Evolutionary conservation across 108 stramenopile species (phyloP), one percentile per base, ranked within the genome.

Genomic region (Seminavis robusta): DNA sequence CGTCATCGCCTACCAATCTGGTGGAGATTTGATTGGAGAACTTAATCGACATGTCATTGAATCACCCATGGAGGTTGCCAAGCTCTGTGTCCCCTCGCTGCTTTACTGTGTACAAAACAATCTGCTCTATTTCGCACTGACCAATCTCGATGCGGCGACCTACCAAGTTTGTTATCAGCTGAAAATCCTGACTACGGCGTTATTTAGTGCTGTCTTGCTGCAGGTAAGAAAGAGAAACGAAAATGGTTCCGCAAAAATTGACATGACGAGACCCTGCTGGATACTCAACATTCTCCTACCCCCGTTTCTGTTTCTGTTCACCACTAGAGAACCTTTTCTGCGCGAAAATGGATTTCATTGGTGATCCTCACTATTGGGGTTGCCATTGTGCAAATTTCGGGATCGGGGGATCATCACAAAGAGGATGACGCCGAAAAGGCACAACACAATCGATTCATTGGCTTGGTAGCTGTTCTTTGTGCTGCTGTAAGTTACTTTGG

Each of bases 111-210:
- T 98, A 5, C 99, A 99, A 70, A 99, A 99, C 86, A 98, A 97
- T 80, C 80, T 99, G 7, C 79, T 99, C 6, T 98, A 97, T 59
- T 51, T 92, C 42, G 97, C 99, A 1, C 71, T 98, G 56, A 84
- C 85, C 9, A 95, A 99, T 61, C 74, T 99, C 31, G 97, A 98
- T 58, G 95, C 96, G 0, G 94, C 97, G 0, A 96, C 90, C 10
- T 98, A 97, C 73, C 97, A 98, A 83, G 96, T 99, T 3, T 88
- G 88, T 53, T 98, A 98, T 71, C 97, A 99, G 54, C 73, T 96
- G 44, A 99, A 99, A 65, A 98, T 99, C 43, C 66, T 99, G 17
- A 98, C 97, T n/a, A 98, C 98, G 23, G 98, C 98, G 0, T 44
- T 98, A 7, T 99, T 99, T 65, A 90, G 90, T 38, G 91, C 93